Conservation (phyloP, 179 eudicot species). For the Carnegiea gigantea region DNA sequence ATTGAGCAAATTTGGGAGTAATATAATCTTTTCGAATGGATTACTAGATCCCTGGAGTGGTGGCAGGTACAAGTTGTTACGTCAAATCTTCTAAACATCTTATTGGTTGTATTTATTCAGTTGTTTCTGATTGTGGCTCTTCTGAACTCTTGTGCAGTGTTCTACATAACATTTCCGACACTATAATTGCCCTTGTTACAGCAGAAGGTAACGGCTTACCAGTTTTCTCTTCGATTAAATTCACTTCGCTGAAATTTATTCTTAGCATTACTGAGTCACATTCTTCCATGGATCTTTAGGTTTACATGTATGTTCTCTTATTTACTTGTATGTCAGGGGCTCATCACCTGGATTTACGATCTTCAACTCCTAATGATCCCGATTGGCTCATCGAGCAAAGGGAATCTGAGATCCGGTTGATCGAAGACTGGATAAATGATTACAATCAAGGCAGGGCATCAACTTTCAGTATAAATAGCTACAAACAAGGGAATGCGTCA, state of each 20-base stretch:
- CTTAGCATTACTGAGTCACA: background rate
- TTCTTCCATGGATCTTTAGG: background rate
- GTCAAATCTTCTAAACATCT: background rate
- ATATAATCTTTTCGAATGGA: constrained; percentile 84
- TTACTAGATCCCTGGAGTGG: constrained; percentile 96
- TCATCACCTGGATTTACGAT: constrained; percentile 85
- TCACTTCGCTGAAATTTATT: background rate
- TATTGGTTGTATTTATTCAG: background rate
- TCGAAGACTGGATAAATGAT: constrained; percentile 63
- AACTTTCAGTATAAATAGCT: constrained; percentile 28
- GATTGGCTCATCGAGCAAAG: constrained; percentile 80
- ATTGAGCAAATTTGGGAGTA: constrained; percentile 64
- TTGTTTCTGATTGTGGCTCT: background rate
- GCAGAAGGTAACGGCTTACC: constrained; percentile 57
- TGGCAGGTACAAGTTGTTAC: constrained; percentile 52
- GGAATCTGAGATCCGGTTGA: constrained; percentile 56
- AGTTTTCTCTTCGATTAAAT: background rate
- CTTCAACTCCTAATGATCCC: constrained; percentile 70
- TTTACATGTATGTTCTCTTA: background rate
- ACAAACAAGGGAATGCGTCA: constrained; percentile 32
- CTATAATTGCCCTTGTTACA: constrained; percentile 70
- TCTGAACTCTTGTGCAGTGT: constrained; percentile 53
- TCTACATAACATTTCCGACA: constrained; percentile 68
- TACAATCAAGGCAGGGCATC: constrained; percentile 35
- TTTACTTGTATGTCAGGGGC: constrained; percentile 46